Base-by-base conservation (phyloP, 108 stramenopile species). In the Tribonema minus region DNA sequence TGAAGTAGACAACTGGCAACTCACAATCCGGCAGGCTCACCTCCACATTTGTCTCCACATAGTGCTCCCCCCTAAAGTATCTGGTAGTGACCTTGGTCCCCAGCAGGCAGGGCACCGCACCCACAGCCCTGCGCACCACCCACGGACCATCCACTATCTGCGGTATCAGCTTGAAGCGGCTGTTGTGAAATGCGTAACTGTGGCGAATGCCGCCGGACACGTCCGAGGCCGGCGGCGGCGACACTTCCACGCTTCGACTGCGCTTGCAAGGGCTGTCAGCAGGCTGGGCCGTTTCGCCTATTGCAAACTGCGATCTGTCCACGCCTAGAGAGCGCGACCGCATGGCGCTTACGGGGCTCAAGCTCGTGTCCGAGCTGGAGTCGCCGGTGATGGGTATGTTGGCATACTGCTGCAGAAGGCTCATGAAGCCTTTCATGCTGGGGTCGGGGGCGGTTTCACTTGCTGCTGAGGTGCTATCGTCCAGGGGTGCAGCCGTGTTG, bases 111-210 rank as follows among this genome's bases (percentile, higher is more conserved):
- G 96, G 96, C 3, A 90, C 93, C 6, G 87, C 88, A 25, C 96
- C 96, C 28, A 97, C 92, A 6, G 93, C 93, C 66, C 90, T 92
- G 6, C 92, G 83, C 4, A 97, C 92, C 61, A 94, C 86, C 81
- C 93, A 97, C 70, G 93, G 94, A 7, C 93, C 94, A 46, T 95
- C 91, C 33, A 93, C 90, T 32, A 97, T 90, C 39, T 67, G 54
- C 29, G 95, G 95, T 64, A 94, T 94, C 64, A 96, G 76, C 86
- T 96, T 96, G 88, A 96, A 94, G 1, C 92, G 33, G 25, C 36
- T 2, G 37, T 73, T 73, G 39, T 61, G 72, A 60, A 58, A 60
- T 38, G 61, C 62, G 3, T 60, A 41, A 29, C 25, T 33, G 32
- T 61, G 62, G 61, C 41, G 62, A 37, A 1, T 5, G 2, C 36